These are phyloP conservation scores for Colletotrichum limetticola DNA, from an alignment of 2,329 filamentous ascomycete genomes.

Conservation along the genomic window DNA sequence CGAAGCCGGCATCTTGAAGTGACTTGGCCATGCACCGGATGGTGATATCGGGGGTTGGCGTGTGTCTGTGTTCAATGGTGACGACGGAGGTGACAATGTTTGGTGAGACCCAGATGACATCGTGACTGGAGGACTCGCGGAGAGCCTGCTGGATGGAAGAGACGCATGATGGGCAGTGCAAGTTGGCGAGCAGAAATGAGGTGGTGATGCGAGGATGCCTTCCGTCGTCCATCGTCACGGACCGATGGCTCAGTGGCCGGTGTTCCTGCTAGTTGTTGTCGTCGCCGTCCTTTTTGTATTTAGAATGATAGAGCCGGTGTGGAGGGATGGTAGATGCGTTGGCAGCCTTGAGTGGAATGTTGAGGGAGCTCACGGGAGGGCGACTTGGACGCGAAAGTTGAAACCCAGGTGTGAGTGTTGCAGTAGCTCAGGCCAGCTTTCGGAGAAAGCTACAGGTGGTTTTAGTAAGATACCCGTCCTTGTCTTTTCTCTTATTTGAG, in stretches of 20 bases:
- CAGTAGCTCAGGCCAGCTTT: neutral
- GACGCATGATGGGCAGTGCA: constrained; percentile 83
- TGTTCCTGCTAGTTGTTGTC: neutral
- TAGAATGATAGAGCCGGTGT: neutral
- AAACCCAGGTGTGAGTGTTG: neutral
- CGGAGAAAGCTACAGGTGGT: neutral
- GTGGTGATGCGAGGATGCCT: constrained; percentile 53
- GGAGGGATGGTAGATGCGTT: neutral
- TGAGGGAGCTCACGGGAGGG: neutral
- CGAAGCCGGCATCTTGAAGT: constrained; percentile 68
- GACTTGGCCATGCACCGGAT: constrained; percentile 56
- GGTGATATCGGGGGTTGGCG: constrained; percentile 50
- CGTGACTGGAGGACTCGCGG: constrained; percentile 55
- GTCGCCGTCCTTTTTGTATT: neutral
- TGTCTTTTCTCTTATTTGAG: neutral
- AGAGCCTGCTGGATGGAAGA: constrained; percentile 71
- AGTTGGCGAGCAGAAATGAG: constrained; percentile 75
- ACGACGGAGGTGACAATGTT: constrained; percentile 79
- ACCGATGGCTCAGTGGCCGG: neutral
- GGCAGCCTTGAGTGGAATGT: neutral
- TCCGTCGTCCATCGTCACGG: constrained; percentile 12
- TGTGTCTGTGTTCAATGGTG: constrained; percentile 64
- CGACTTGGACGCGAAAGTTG: no score
- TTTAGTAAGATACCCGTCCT: neutral
- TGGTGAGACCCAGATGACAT: constrained; percentile 69